Evolutionary conservation across 768 basidiomycete species (phyloP).

Genomic region (Lentinula aciculospora): DNA sequence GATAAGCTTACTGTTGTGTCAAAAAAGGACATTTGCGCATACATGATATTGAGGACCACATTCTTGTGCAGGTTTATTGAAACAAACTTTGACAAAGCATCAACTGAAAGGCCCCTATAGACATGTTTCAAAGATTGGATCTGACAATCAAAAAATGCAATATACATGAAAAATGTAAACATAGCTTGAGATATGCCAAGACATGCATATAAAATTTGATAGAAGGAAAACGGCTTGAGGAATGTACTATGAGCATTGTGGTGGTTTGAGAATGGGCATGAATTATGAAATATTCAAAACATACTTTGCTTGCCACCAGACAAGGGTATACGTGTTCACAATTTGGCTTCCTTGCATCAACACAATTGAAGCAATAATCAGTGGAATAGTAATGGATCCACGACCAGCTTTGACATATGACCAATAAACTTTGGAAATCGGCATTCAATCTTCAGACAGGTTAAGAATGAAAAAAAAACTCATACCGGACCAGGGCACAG

Average conservation of each 20-base stretch:
- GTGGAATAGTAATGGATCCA: slow-evolving; percentile 42
- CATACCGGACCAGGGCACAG: slow-evolving; percentile 43
- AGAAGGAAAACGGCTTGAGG: slow-evolving; percentile 47
- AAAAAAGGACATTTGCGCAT: slow-evolving; percentile 75
- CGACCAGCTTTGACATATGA: slow-evolving; percentile 54
- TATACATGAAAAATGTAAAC: slow-evolving; percentile 56
- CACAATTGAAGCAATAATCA: slow-evolving; percentile 41
- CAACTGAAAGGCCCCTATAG: slow-evolving; percentile 45
- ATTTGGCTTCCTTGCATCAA: slow-evolving; percentile 61
- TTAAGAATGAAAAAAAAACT: slow-evolving; percentile 7
- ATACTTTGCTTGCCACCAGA: slow-evolving; percentile 68
- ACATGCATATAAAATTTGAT: slow-evolving; percentile 57
- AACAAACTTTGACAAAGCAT: slow-evolving; percentile 51
- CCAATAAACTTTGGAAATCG: slow-evolving; percentile 40
- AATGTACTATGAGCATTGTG: slow-evolving; percentile 31
- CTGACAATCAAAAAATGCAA: not conserved
- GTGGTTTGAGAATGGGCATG: not conserved
- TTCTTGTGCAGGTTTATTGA: slow-evolving; percentile 58
- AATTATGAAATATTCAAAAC: slow-evolving; percentile 11
- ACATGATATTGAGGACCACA: slow-evolving; percentile 53
- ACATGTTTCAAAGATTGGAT: not conserved
- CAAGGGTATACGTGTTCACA: slow-evolving; percentile 59
- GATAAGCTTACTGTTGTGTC: slow-evolving; percentile 51
- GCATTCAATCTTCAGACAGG: not conserved
- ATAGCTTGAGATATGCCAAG: slow-evolving; percentile 51